Percentiles rank a stretch among this genome's conserved stretches.
Evolutionary conservation across 176 grass and related monocot genomes (phyloP).

Genomic region (Panicum miliaceum): DNA sequence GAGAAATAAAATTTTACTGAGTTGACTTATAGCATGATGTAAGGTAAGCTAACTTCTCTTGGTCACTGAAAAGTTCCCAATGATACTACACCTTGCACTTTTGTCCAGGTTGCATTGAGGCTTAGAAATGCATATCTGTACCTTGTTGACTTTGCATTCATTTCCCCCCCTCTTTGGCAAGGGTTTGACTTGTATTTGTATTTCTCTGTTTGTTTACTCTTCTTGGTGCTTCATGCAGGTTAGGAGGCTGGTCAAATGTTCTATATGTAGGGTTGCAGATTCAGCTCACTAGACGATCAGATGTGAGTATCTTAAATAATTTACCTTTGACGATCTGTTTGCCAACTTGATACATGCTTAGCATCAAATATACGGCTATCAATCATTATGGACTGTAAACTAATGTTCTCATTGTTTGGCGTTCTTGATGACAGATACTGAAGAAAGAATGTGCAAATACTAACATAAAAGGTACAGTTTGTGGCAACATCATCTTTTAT

Average conservation of each 20-base stretch:
- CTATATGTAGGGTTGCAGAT: conserved; percentile 47
- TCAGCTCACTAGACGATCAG: conserved; percentile 43
- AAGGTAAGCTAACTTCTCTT: conserved; percentile 46
- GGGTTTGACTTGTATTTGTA: conserved; percentile 4
- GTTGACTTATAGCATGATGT: conserved; percentile 26
- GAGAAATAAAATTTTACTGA: conserved; percentile 62
- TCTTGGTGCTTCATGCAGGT: background rate
- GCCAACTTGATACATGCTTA: conserved; percentile 34
- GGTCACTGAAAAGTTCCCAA: background rate
- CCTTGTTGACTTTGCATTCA: conserved; percentile 18
- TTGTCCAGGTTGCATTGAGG: background rate
- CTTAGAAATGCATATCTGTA: conserved; percentile 16
- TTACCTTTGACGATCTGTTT: conserved; percentile 34
- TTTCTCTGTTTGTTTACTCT: conserved; percentile 29
- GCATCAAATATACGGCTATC: conserved; percentile 23
- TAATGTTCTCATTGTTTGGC: conserved; percentile 38
- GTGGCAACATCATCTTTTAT: background rate
- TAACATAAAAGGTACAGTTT: conserved; percentile 65
- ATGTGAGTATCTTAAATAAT: conserved; percentile 41
- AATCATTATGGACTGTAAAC: conserved; percentile 16
- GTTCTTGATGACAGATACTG: conserved; percentile 33
- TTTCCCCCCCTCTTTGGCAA: background rate
- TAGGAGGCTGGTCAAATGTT: conserved; percentile 45
- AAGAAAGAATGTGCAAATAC: conserved; percentile 53
- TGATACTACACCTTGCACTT: background rate